Evolutionary conservation across 805 yeast species (phyloP).

Genomic region (Schizosaccharomyces cryophilus): DNA sequence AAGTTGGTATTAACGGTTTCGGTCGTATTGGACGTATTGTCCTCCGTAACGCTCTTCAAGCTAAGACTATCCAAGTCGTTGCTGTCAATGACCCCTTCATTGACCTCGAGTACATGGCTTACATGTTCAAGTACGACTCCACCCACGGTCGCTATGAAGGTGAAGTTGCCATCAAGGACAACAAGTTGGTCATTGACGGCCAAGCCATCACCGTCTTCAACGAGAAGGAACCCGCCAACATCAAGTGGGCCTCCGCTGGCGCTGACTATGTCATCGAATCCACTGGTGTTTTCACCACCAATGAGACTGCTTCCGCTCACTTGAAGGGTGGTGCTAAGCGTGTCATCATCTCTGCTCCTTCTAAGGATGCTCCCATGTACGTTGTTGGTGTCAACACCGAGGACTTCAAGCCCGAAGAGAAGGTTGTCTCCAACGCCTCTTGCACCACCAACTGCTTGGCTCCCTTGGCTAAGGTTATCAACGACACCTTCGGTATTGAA

Average conservation of each 20-base stretch:
- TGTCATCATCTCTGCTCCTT: conserved; percentile 86
- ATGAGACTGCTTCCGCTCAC: conserved; percentile 64
- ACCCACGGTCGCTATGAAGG: conserved; percentile 76
- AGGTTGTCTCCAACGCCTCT: conserved; percentile 73
- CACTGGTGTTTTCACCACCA: conserved; percentile 77
- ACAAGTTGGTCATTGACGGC: conserved; percentile 43
- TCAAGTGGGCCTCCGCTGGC: conserved; percentile 70
- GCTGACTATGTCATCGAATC: conserved; percentile 72
- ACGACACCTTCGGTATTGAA: conserved; percentile 67
- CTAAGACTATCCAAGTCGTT: conserved; percentile 56
- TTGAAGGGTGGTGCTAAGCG: conserved; percentile 80
- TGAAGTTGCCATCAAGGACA: conserved; percentile 27
- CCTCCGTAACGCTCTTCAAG: conserved; percentile 51
- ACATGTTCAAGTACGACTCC: conserved; percentile 88
- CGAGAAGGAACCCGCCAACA: conserved; percentile 63
- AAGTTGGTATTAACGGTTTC: conserved; percentile 81
- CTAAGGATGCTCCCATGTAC: conserved; percentile 84
- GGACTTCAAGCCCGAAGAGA: conserved; percentile 48
- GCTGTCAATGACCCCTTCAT: conserved; percentile 86
- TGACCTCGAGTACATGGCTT: conserved; percentile 72
- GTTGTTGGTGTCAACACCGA: conserved; percentile 77
- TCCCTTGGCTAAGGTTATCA: conserved; percentile 72
- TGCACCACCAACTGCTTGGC: conserved; percentile 93
- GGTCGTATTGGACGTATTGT: conserved; percentile 84
- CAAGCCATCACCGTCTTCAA: conserved; percentile 40